Percentiles rank a stretch among this genome's conserved stretches.
phyloP scores from a whole-genome alignment of 768 basidiomycete genomes.

The Hirschioporus abietinus region DNA sequence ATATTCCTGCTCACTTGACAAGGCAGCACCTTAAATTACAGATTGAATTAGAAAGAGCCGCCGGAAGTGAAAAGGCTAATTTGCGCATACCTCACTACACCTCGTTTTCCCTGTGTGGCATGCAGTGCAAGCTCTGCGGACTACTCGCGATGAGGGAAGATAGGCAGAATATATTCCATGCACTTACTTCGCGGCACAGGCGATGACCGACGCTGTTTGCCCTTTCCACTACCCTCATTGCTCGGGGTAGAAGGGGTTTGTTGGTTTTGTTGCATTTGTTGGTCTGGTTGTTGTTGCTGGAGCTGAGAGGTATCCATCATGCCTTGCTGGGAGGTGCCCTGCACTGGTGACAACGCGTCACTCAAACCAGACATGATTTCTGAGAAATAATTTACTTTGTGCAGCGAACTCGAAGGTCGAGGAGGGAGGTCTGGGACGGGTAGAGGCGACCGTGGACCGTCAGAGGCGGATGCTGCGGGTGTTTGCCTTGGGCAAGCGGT shows the following conservation, averaged over 20 bases:
- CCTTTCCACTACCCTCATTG: constrained; percentile 44
- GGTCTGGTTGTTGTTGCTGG: constrained; percentile 28
- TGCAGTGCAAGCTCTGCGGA: constrained; percentile 72
- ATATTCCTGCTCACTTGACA: constrained; percentile 53
- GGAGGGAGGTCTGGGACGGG: constrained; percentile 1
- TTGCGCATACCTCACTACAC: constrained; percentile 51
- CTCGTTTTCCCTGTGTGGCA: constrained; percentile 82
- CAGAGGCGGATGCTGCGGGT: neutral
- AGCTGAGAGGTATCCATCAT: constrained; percentile 55
- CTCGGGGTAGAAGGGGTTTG: constrained; percentile 25
- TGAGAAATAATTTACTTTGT: neutral
- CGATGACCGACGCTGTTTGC: constrained; percentile 33
- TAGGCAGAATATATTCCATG: constrained; percentile 29
- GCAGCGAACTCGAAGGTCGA: neutral
- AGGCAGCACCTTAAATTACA: constrained; percentile 43
- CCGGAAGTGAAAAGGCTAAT: neutral
- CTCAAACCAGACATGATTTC: neutral
- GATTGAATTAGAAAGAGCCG: neutral
- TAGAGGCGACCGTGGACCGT: neutral
- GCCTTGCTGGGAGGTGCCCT: constrained; percentile 77
- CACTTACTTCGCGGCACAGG: constrained; percentile 12
- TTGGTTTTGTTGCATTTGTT: constrained; percentile 29
- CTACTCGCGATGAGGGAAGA: constrained; percentile 32
- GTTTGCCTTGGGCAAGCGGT: neutral
- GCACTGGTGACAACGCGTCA: constrained; percentile 11